Base-by-base conservation (phyloP, 305 asterid species). In the Fraxinus dipetala region DNA sequence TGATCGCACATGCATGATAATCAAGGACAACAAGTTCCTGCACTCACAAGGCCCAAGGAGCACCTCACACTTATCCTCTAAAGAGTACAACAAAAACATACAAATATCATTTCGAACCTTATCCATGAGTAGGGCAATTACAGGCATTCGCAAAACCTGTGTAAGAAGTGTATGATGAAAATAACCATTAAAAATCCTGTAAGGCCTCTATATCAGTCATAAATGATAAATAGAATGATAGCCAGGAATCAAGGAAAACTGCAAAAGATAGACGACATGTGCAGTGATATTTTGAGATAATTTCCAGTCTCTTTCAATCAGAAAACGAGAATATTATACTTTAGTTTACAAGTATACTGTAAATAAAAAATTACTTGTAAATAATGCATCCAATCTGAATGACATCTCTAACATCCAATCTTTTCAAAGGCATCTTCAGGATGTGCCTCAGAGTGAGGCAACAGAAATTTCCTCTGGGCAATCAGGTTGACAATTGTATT, bases 81-180 rank as follows among this genome's bases (percentile, higher is more conserved):
- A 69, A 73, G 45, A 81, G 28, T 45, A 59, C 56, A 79, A 38
- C 11, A 82, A 40, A 40, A 31, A 43, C 26, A 56, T 82, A 65
- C 16, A 54, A 77, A 43, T 24, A 34, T 51, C 74, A 69, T 35
- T 81, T 78, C 84, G 18, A 70, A 96, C 99, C 98, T 94, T 89
- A 81, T 92, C 93, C 84, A 82, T 81, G 85, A 94, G 95, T 45
- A 93, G 84, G 82, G 89, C 83, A 84, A 43, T 87, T 59, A 91
- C 83, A 78, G 97, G 93, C 98, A 96, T 94, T 80, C 97, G 93
- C 86, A 93, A 86, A 83, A 92, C 99, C 99, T 96, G 93, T 48
- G 81, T 4, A 83, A 83, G 34, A 82, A 84, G 31, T 69, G 78
- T 78, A 40, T 34, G 77, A 76, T 30, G 76, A 40, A 67, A 79